phyloP scores from a whole-genome alignment of 1,284 basidiomycete genomes.

The Ceratobasidium sp. region DNA sequence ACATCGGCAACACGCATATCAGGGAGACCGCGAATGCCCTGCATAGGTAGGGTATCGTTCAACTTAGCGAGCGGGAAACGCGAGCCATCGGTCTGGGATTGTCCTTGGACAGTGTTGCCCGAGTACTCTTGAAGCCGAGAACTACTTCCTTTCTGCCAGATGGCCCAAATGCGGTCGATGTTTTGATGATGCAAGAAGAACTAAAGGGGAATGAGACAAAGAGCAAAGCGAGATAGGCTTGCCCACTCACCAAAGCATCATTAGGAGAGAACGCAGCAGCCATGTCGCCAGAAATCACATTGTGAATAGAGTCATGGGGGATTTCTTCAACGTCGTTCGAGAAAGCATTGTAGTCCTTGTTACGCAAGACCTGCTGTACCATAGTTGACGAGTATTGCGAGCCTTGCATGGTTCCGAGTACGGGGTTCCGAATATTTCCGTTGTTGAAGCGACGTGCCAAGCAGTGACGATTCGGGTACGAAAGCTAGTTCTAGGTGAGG shows the following conservation, averaged over 20 bases:
- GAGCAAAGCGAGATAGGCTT: not conserved
- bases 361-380: not conserved
- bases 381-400: slow-evolving; percentile 31
- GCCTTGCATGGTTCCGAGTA: slow-evolving; percentile 36
- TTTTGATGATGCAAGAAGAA: slow-evolving; percentile 47
- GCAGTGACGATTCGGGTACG: slow-evolving; percentile 20
- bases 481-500: slow-evolving; percentile 3
- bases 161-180: slow-evolving; percentile 46
- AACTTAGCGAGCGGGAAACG: slow-evolving; percentile 36
- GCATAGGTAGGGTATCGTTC: slow-evolving; percentile 27
- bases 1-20: slow-evolving; percentile 35
- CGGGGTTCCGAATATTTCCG: slow-evolving; percentile 15
- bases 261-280: slow-evolving; percentile 40
- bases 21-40: slow-evolving; percentile 34
- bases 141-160: slow-evolving; percentile 23
- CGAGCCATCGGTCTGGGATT: slow-evolving; percentile 13
- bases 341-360: slow-evolving; percentile 18
- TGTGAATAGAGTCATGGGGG: slow-evolving; percentile 29
- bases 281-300: slow-evolving; percentile 40
- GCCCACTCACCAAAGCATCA: slow-evolving; percentile 22
- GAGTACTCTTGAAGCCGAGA: slow-evolving; percentile 29
- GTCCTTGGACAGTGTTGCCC: slow-evolving; percentile 38
- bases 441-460: slow-evolving; percentile 39
- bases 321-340: slow-evolving; percentile 28
- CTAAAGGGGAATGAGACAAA: not conserved